Evolutionary conservation across 805 yeast species (phyloP).

Genomic region (Komagataella populi): DNA sequence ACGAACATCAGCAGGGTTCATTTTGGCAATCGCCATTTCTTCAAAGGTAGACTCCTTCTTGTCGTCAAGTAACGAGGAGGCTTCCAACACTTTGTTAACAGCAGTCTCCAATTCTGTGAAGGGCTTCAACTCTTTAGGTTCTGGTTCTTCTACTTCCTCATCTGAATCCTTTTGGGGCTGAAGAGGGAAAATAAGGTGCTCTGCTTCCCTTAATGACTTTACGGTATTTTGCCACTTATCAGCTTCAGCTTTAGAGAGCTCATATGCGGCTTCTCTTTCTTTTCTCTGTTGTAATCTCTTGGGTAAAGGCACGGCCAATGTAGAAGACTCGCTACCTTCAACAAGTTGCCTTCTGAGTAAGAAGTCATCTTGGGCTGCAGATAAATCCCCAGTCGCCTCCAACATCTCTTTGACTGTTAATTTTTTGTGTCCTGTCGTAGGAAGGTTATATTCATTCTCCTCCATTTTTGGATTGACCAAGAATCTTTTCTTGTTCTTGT

Average conservation of each 20-base stretch:
- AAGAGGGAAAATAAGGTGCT: constrained; percentile 69
- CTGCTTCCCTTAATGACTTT: constrained; percentile 68
- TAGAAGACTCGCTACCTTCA: constrained; percentile 12
- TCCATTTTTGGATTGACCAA: constrained; percentile 37
- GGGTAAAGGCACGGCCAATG: constrained; percentile 74
- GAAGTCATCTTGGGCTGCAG: constrained; percentile 34
- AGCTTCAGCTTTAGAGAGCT: constrained; percentile 75
- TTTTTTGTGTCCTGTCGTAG: constrained; percentile 33
- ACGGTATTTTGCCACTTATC: constrained; percentile 82
- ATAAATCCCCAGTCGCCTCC: constrained; percentile 37
- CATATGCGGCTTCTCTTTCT: constrained; percentile 85
- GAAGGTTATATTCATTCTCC: constrained; percentile 61
- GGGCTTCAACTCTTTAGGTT: constrained; percentile 18
- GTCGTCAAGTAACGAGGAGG: constrained; percentile 61
- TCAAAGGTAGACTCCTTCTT: constrained; percentile 75
- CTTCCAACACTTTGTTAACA: constrained; percentile 43
- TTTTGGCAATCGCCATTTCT: constrained; percentile 68
- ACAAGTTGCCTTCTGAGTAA: constrained; percentile 15
- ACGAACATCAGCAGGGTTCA: constrained; percentile 67
- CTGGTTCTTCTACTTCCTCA: constrained; percentile 15
- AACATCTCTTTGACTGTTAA: constrained; percentile 67
- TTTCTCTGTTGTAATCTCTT: constrained; percentile 72
- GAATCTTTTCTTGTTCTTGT: constrained; percentile 25
- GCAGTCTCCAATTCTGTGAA: constrained; percentile 53
- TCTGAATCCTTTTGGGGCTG: constrained; percentile 27